Evolutionary conservation across 129 eudicot species (phyloP).

Genomic region (Centaurea solstitialis): DNA sequence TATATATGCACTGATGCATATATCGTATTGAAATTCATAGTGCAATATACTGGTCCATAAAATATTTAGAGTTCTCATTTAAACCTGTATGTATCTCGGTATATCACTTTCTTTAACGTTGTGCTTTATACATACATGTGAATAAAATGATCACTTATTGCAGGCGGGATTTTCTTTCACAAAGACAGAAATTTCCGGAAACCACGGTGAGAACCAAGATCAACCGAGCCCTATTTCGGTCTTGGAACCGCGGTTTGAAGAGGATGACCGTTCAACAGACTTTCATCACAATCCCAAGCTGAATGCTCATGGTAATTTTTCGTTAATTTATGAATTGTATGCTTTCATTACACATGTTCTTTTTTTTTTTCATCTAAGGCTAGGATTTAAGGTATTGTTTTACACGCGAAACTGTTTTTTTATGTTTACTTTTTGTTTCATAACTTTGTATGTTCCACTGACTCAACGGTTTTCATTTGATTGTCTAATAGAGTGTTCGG

Average conservation of each 20-base stretch:
- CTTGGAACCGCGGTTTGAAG: constrained; percentile 73
- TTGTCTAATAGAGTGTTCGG: background rate
- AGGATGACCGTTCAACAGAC: constrained; percentile 44
- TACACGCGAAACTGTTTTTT: background rate
- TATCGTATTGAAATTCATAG: background rate
- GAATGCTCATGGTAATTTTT: constrained; percentile 44
- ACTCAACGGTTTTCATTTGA: background rate
- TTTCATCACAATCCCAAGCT: constrained; percentile 32
- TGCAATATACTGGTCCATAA: background rate
- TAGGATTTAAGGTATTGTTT: too few species aligned
- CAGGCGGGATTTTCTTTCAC: constrained; percentile 50
- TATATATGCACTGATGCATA: background rate
- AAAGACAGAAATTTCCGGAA: constrained; percentile 32
- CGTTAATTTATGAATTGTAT: background rate
- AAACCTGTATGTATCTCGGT: background rate
- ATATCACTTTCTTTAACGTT: background rate
- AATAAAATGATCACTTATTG: constrained; percentile 16
- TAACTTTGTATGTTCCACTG: background rate
- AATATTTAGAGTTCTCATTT: background rate
- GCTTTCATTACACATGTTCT: background rate
- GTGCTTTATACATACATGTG: background rate
- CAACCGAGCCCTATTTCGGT: constrained; percentile 96
- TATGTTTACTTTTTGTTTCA: background rate
- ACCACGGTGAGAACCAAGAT: constrained; percentile 64
- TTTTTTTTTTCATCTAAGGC: too few species aligned